A percentile compares a stretch with the other conserved stretches of the same genome.
Conservation (phyloP, 305 asterid genomes). For the Euphrasia arctica region DNA sequence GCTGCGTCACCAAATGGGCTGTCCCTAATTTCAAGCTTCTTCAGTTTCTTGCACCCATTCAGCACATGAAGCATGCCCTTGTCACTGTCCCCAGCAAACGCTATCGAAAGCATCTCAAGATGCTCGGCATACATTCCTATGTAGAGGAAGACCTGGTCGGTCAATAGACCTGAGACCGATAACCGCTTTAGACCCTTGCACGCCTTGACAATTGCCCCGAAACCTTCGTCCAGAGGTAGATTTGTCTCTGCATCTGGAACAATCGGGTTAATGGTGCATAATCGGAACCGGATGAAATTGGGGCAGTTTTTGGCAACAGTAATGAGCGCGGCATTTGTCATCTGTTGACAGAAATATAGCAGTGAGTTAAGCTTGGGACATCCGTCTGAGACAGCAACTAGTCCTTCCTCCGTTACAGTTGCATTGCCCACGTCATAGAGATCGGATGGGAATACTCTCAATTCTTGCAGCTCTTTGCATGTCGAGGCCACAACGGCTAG, state of each 20-base stretch:
- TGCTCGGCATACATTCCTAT: slow-evolving; percentile 86
- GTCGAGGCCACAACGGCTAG: slow-evolving; percentile 57
- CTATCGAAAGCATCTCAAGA: slow-evolving; percentile 78
- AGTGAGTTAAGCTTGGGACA: slow-evolving; percentile 72
- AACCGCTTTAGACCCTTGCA: slow-evolving; percentile 78
- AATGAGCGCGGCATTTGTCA: slow-evolving; percentile 84
- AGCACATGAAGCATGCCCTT: slow-evolving; percentile 71
- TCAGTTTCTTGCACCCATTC: slow-evolving; percentile 82
- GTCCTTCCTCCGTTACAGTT: slow-evolving; percentile 60
- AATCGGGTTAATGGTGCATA: slow-evolving; percentile 56
- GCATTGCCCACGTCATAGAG: slow-evolving; percentile 42
- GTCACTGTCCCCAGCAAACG: slow-evolving; percentile 77
- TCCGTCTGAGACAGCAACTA: slow-evolving; percentile 78
- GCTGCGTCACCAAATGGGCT: slow-evolving; percentile 78
- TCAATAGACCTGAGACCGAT: slow-evolving; percentile 73
- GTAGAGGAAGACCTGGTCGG: slow-evolving; percentile 69
- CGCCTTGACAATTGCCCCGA: slow-evolving; percentile 75
- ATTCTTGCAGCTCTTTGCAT: slow-evolving; percentile 71
- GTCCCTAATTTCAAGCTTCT: slow-evolving; percentile 70
- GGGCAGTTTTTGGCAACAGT: slow-evolving; percentile 83
- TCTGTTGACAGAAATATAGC: slow-evolving; percentile 66
- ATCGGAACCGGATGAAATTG: slow-evolving; percentile 63
- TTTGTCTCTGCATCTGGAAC: slow-evolving; percentile 66
- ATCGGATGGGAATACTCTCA: slow-evolving; percentile 70
- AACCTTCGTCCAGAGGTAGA: slow-evolving; percentile 80